Conservation (phyloP, 371 early-diverging fungal genomes). For the Mortierella sp. region DNA sequence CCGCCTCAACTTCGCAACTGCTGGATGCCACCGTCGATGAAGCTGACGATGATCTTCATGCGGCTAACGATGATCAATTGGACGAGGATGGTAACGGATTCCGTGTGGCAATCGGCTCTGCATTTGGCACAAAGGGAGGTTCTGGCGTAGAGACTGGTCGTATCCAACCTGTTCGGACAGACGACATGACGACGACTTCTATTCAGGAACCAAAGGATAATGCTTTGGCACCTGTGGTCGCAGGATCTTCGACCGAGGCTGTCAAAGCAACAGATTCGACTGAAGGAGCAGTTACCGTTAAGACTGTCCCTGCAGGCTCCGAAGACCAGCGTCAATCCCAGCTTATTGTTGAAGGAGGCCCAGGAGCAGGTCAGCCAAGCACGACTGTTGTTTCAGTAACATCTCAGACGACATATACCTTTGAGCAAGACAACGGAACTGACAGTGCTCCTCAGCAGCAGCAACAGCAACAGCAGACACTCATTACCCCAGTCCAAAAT, state of each 20-base stretch:
- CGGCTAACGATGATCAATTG: background rate
- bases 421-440: constrained; percentile 7
- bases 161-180: constrained; percentile 22
- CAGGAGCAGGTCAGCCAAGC: constrained; percentile 7
- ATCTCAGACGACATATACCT: constrained; percentile 23
- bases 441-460: too few relatives aligned
- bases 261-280: background rate
- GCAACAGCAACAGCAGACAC: constrained; percentile 6
- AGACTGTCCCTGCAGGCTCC: too few relatives aligned
- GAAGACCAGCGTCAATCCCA: too few relatives aligned
- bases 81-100: constrained; percentile 14
- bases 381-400: constrained; percentile 21
- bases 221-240: background rate
- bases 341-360: too few relatives aligned
- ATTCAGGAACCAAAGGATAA: background rate
- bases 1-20: constrained; percentile 7
- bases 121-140: constrained; percentile 30
- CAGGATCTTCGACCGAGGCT: background rate
- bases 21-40: constrained; percentile 11
- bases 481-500: constrained; percentile 22
- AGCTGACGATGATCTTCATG: constrained; percentile 35
- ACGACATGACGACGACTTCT: background rate
- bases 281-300: background rate
- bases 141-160: constrained; percentile 36
- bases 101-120: constrained; percentile 41